phyloP scores from a whole-genome alignment of 2,329 filamentous ascomycete genomes.

The Rhynchosporium graminicola region DNA sequence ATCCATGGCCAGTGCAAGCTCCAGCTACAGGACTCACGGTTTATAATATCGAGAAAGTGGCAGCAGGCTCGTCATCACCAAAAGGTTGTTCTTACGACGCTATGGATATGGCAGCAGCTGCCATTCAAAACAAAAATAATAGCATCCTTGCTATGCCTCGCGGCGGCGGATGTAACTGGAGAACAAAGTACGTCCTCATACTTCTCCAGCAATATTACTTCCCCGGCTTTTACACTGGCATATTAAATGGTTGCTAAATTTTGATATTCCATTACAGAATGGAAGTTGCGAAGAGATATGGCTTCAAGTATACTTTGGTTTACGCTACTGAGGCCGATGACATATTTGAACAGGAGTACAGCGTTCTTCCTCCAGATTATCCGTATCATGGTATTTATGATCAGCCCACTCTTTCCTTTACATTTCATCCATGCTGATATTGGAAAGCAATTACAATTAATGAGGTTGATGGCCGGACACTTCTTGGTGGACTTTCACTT shows the following conservation, averaged over 20 bases:
- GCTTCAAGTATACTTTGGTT: conserved; percentile 9
- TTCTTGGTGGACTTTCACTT: conserved; percentile 5
- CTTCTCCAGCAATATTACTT: neutral
- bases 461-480: neutral
- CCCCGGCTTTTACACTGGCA: neutral
- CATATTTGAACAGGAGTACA: neutral
- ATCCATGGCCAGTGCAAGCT: conserved; percentile 4
- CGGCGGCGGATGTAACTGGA: neutral
- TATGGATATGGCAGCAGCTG: neutral
- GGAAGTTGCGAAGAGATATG: neutral
- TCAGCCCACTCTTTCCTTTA: neutral
- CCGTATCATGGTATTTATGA: neutral
- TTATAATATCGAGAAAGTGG: neutral
- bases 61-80: neutral
- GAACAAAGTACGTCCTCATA: neutral
- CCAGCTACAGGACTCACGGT: neutral
- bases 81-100: neutral
- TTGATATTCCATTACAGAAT: neutral
- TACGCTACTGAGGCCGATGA: neutral
- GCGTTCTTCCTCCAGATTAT: neutral
- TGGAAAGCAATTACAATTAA: neutral
- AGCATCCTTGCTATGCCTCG: neutral
- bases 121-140: neutral
- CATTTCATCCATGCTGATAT: neutral
- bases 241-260: neutral